A percentile compares a stretch with the other conserved stretches of the same genome.
Evolutionary conservation across 257 asterid species (phyloP).

Genomic region (Plectranthus barbatus): DNA sequence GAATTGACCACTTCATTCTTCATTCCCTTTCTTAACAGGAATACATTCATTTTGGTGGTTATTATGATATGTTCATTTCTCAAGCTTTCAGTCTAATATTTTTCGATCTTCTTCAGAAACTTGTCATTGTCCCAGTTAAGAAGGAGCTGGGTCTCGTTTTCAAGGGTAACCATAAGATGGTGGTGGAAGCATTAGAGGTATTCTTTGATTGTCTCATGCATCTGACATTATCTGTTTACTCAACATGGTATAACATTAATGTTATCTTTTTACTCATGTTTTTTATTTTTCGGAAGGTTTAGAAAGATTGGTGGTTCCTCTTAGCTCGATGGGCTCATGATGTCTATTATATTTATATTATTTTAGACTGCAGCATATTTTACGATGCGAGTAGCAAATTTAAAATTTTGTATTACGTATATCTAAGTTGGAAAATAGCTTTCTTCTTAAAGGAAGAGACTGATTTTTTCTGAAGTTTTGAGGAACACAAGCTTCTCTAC

Average conservation of each 20-base stretch:
- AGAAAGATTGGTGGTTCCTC: not conserved
- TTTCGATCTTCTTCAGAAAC: conserved; percentile 31
- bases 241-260: not conserved
- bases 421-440: too few species aligned
- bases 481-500: not conserved
- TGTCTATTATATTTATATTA: not conserved
- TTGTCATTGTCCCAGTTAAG: conserved; percentile 45
- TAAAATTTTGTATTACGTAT: too few species aligned
- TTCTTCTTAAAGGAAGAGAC: too few species aligned
- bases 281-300: not conserved
- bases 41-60: not conserved
- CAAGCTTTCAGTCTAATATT: not conserved
- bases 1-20: not conserved
- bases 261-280: not conserved
- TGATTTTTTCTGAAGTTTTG: not conserved
- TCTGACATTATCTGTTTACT: not conserved
- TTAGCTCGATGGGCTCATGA: not conserved
- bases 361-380: not conserved
- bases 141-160: conserved; percentile 63
- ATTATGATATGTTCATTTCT: not conserved
- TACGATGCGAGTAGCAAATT: too few species aligned
- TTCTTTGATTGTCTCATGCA: not conserved
- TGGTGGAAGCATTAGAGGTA: conserved; percentile 63
- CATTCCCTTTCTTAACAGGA: not conserved
- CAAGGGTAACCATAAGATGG: conserved; percentile 52